Evolutionary conservation across 768 basidiomycete species (phyloP).

Genomic region (Mycena indigotica): DNA sequence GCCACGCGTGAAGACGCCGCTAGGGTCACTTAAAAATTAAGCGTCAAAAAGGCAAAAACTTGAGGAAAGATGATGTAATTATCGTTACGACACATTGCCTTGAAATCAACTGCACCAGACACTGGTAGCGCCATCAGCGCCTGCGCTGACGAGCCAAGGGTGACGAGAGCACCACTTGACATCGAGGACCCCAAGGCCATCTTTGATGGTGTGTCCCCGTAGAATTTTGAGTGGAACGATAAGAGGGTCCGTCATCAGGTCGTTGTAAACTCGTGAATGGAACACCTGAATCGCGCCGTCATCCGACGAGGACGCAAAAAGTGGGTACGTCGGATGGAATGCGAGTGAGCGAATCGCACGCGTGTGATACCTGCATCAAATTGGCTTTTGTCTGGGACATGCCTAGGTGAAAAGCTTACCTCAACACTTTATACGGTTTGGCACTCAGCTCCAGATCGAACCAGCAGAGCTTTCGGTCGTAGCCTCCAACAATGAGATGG

Average conservation of each 20-base stretch:
- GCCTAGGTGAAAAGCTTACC: constrained; percentile 49
- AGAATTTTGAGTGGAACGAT: constrained; percentile 98
- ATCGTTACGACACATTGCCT: neutral
- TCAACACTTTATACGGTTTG: constrained; percentile 95
- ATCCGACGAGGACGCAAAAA: constrained; percentile 96
- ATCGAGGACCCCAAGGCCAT: constrained; percentile 90
- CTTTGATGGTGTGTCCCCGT: constrained; percentile 82
- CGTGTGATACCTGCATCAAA: constrained; percentile 77
- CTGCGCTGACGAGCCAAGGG: constrained; percentile 91
- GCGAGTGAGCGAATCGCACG: constrained; percentile 90
- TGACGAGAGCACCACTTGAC: constrained; percentile 86
- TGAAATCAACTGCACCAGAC: constrained; percentile 80
- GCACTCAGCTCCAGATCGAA: constrained; percentile 96
- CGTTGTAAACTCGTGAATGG: constrained; percentile 92
- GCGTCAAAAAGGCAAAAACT: too few relatives aligned
- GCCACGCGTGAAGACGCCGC: too few relatives aligned
- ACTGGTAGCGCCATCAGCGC: constrained; percentile 85
- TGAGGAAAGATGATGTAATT: too few relatives aligned
- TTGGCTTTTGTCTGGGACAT: constrained; percentile 7
- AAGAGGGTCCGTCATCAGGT: constrained; percentile 94
- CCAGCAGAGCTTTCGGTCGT: constrained; percentile 98
- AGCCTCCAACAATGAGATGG: constrained; percentile 95
- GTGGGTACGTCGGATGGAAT: constrained; percentile 92
- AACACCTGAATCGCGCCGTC: constrained; percentile 97
- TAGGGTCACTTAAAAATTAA: too few relatives aligned